Evolutionary conservation across 169 alveolate genomes (phyloP), one percentile per base, ranked within the genome.

Genomic region (Cryptosporidium felis): DNA sequence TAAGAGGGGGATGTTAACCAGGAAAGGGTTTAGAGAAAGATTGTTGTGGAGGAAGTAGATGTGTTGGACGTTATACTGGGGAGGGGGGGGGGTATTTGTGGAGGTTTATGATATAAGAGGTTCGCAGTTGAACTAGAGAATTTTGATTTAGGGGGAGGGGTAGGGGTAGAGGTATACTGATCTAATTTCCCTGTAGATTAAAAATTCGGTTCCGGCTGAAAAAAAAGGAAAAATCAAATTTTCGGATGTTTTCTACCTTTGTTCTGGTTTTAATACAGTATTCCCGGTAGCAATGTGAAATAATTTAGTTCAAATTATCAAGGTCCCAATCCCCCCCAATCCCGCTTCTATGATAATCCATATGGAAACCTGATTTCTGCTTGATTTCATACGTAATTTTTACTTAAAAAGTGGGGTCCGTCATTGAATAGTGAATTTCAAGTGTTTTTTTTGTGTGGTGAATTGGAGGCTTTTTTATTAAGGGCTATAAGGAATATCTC

Each of bases 371-470:
- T 74, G 53, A 28, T 56, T 74, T 38, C 80, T 65, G 59, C 67
- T 53, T 42, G 66, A 74, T 74, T 74, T 74, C 85, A 74, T 74
- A 74, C 85, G 85, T 74, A 74, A 74, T 51, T 74, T 74, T 74
- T 56, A 74, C 67, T 56, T 74, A 74, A 74, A 74, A 56, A 74
- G 85, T 74, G 85, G 85, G 85, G 85, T 74, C 60, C 67, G 85
- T 74, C 85, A 74, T 26, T 34, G 66, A 51, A 74, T 28, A 53
- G 61, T 53, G 51, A 49, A 53, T 56, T 74, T 74, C 85, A 74
- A 74, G 85, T 74, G 46, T 65, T 65, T 63, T 65, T 56, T 53
- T 56, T 42, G 85, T 74, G 85, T 74, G 85, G 67, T 23, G 56
- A 74, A 65, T 65, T 45, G 81, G 59, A 65, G 81, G 59, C 45